Percentiles rank a stretch among this genome's conserved stretches.
Conservation (phyloP, 1,284 basidiomycete species). For the Ganoderma boninense region DNA sequence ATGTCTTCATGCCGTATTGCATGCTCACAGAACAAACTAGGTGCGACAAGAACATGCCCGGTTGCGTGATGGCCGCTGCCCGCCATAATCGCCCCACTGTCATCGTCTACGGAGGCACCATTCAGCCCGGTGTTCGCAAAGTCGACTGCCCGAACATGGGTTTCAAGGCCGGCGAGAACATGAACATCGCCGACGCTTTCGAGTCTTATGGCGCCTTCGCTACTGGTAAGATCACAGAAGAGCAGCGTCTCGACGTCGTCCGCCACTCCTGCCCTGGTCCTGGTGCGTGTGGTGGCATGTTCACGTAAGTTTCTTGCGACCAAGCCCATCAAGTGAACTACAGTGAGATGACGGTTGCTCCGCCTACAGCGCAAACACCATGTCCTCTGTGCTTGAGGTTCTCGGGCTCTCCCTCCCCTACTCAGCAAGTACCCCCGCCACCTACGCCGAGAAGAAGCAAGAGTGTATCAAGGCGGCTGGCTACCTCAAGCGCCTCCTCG, state of each 20-base stretch:
- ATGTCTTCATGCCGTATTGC: too few relatives aligned
- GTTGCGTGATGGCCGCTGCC: slow-evolving; percentile 85
- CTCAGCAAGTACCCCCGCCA: slow-evolving; percentile 86
- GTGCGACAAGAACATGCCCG: slow-evolving; percentile 96
- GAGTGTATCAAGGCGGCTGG: slow-evolving; percentile 88
- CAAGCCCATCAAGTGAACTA: too few relatives aligned
- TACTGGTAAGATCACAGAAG: slow-evolving; percentile 78
- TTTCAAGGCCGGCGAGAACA: slow-evolving; percentile 79
- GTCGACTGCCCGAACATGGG: slow-evolving; percentile 84
- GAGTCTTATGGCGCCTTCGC: slow-evolving; percentile 86
- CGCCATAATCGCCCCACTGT: slow-evolving; percentile 89
- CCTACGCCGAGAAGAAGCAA: slow-evolving; percentile 83
- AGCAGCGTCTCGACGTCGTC: slow-evolving; percentile 83
- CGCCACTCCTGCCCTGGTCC: slow-evolving; percentile 84
- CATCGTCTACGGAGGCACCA: slow-evolving; percentile 88
- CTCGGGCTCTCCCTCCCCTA: slow-evolving; percentile 93
- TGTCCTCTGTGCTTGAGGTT: slow-evolving; percentile 91
- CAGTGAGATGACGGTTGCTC: not conserved
- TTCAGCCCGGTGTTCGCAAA: slow-evolving; percentile 77
- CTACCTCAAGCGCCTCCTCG: slow-evolving; percentile 85
- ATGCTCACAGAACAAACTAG: slow-evolving; percentile 28
- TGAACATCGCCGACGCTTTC: slow-evolving; percentile 86
- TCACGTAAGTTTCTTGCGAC: slow-evolving; percentile 57
- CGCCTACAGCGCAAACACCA: slow-evolving; percentile 75
- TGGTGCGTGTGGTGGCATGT: slow-evolving; percentile 83